Base-by-base conservation (phyloP, 805 yeast species). In the Yamadazyma philogaea region DNA sequence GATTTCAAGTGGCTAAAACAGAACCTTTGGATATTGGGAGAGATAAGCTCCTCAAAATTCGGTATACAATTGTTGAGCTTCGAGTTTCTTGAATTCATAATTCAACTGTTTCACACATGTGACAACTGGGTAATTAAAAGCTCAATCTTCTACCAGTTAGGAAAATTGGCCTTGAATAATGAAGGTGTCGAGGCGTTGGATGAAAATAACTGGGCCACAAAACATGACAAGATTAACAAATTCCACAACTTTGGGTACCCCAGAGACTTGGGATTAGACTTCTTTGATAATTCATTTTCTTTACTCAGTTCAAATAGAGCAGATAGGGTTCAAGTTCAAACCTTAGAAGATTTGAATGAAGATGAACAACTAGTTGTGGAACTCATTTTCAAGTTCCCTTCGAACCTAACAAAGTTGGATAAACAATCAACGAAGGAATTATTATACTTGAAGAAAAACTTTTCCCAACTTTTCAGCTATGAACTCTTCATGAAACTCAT, bases 131-230 rank as follows among this genome's bases (percentile, higher is more conserved):
- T 82, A 39, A 55, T 91, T 20, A 75, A 82, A 44, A 93, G 93
- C 1, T 76, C 87, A 1, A 85, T 95, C 8, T 86, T 84, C 51
- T 86, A 77, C 51, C 85, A 79, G 0, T 63, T 91, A 26, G 96
- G 96, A 0, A 69, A 87, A 49, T 69, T 89, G 19, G 71, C 93
- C 0, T 72, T 73, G 17, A 87, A 95, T 0, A 68, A 66, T 12
- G 88, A 87, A 54, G 98, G 98, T 0, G 73, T 81, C 17, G 97
- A 90, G 56, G 79, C 89, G 12, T 65, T 90, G 43, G 96, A 87
- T 55, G 96, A 88, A 52, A 68, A 75, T 41, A 81, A 81, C 1
- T 91, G 97, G 97, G 50, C 48, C 6, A 50, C 55, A 24, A 53
- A 48, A 10, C 43, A 50, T 30, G 56, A 57, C 44, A 52, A 41